These are phyloP conservation scores for Vanderwaltozyma yarrowii DNA, from an alignment of 805 yeast genomes.

Conservation along the genomic window DNA sequence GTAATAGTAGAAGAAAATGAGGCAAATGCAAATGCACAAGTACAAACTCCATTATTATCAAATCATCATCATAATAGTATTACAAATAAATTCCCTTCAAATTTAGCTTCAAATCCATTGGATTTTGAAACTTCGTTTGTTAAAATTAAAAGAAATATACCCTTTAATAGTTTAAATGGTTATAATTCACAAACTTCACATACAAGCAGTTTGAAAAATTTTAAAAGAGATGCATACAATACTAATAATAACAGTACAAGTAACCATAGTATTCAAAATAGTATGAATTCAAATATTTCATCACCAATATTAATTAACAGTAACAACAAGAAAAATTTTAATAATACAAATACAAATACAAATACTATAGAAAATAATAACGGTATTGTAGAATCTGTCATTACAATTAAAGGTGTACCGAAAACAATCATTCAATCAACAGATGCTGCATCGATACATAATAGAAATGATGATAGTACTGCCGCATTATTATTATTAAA, in stretches of 20 bases:
- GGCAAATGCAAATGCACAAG: neutral
- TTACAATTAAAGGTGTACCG: slow-evolving; percentile 74
- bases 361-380: slow-evolving; percentile 9
- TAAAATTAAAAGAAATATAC: slow-evolving; percentile 43
- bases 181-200: neutral
- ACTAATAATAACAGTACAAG: no score
- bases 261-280: neutral
- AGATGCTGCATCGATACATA: neutral
- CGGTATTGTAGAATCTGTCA: slow-evolving; percentile 67
- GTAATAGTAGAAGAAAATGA: slow-evolving; percentile 71
- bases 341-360: slow-evolving; percentile 2
- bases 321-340: slow-evolving; percentile 2
- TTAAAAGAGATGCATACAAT: no score
- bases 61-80: neutral
- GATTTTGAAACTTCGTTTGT: slow-evolving; percentile 56
- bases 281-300: no score
- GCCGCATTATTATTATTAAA: slow-evolving; percentile 1
- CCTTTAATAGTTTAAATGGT: slow-evolving; percentile 19
- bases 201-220: neutral
- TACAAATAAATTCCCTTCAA: slow-evolving; percentile 26
- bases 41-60: neutral
- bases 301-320: neutral
- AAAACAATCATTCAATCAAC: slow-evolving; percentile 75
- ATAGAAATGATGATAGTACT: neutral
- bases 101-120: slow-evolving; percentile 61